Conservation (phyloP, 225 moss, liverwort and hornwort species). For the Marchantia polymorpha region DNA sequence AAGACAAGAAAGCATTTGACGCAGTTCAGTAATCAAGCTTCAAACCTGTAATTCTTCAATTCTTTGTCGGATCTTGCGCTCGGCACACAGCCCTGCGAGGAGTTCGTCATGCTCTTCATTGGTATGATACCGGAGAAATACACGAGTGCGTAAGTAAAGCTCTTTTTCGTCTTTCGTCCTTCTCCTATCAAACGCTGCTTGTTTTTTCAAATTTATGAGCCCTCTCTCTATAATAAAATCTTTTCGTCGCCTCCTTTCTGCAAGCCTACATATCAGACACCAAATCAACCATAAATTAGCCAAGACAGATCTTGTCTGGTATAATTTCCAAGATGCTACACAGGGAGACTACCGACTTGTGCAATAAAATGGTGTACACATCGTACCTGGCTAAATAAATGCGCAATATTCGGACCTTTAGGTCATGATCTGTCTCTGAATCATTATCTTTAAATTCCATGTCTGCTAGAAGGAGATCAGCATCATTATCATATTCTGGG, state of each 20-base stretch:
- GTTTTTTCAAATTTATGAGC: conserved; percentile 72
- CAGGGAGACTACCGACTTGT: too few species aligned
- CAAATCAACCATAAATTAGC: background rate
- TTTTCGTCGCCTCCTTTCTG: conserved; percentile 86
- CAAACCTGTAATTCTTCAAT: conserved; percentile 95
- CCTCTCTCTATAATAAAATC: conserved; percentile 91
- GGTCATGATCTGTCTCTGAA: conserved; percentile 82
- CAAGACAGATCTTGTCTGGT: background rate
- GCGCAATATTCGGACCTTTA: conserved; percentile 86
- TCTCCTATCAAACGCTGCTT: conserved; percentile 68
- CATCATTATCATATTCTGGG: conserved; percentile 91
- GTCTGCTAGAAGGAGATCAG: conserved; percentile 78
- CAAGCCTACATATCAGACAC: conserved; percentile 53
- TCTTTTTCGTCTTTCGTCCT: conserved; percentile 91
- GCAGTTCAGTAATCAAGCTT: background rate
- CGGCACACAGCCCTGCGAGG: conserved; percentile 64
- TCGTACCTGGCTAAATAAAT: conserved; percentile 76
- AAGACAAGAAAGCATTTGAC: background rate
- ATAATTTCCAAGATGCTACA: background rate
- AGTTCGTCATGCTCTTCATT: conserved; percentile 84
- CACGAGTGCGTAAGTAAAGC: conserved; percentile 67
- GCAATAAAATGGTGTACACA: background rate
- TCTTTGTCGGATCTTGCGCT: conserved; percentile 81
- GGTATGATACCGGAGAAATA: conserved; percentile 87
- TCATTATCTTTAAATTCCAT: conserved; percentile 99